phyloP scores from a whole-genome alignment of 208 protist species.

The Acanthamoeba healyi region DNA sequence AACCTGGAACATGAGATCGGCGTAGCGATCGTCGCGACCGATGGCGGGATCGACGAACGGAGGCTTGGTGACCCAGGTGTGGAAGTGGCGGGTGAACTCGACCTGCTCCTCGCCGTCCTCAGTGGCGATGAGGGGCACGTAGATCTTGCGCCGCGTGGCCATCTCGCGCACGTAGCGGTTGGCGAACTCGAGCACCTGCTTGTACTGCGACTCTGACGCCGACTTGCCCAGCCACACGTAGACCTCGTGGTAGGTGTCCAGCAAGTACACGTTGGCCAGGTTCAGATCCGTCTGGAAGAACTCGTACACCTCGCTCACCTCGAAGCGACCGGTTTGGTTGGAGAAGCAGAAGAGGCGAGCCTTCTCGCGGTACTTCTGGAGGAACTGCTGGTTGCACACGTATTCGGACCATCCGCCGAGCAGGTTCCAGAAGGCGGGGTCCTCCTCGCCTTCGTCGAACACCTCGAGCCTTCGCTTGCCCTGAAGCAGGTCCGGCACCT shows the following conservation, averaged over 20 bases:
- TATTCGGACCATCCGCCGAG: slow-evolving; percentile 79
- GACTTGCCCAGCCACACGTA: slow-evolving; percentile 80
- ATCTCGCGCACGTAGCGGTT: slow-evolving; percentile 23
- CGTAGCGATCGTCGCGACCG: neutral
- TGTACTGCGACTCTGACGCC: slow-evolving; percentile 40
- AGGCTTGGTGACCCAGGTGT: slow-evolving; percentile 5
- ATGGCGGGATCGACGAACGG: slow-evolving; percentile 1
- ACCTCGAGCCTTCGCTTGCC: neutral
- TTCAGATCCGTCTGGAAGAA: slow-evolving; percentile 80
- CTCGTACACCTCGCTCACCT: slow-evolving; percentile 73
- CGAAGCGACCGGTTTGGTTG: slow-evolving; percentile 33
- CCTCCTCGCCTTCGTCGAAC: slow-evolving; percentile 76
- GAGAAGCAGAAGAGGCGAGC: slow-evolving; percentile 78
- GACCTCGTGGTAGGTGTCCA: slow-evolving; percentile 67
- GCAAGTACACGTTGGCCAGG: slow-evolving; percentile 76
- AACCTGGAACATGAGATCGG: slow-evolving; percentile 12
- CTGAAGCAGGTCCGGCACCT: slow-evolving; percentile 30
- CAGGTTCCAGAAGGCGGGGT: slow-evolving; percentile 53
- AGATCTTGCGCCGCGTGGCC: neutral
- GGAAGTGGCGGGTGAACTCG: slow-evolving; percentile 42
- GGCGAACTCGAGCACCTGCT: slow-evolving; percentile 39
- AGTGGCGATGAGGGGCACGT: neutral
- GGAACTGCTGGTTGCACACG: slow-evolving; percentile 25
- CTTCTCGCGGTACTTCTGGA: neutral
- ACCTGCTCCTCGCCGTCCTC: neutral